Base-by-base conservation (phyloP, 177 flowering plant genomes). In the Vitis hybrid region DNA sequence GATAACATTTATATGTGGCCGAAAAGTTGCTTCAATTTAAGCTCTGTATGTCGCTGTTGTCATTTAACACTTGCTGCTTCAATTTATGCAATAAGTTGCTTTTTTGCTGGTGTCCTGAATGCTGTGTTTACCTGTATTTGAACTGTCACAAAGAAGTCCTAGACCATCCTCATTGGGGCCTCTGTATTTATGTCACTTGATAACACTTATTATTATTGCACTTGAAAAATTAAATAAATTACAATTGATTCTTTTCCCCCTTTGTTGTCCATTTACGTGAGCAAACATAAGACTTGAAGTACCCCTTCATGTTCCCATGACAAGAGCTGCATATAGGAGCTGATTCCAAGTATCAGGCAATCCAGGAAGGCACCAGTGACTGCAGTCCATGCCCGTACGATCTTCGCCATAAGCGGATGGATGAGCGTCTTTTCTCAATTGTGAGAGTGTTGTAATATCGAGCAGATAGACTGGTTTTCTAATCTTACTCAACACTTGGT, bases 281-380 rank as follows among this genome's bases (percentile, higher is more conserved):
- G 11, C 35, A 72, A 72, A 52, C 12, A 48, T 13, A 18, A 4
- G 35, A 17, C 6, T 11, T 30, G 18, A 55, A 11, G 14, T 17
- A 49, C 9, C 14, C 35, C 18, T 69, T 12, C 49, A 7, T 18
- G 62, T 63, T 82, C 76, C 78, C 73, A 72, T 73, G 59, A 56
- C 13, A 15, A 86, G 85, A 65, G 91, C 82, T 40, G 94, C 85
- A 74, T 91, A 90, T 7, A 93, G 75, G 48, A 93, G 86, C 74
- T 90, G 87, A 77, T 91, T 93, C 98, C 98, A 93, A 12, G 90
- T 89, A 77, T 93, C 97, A 7, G 98, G 98, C 68, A 91, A 40
- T 12, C 98, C 97, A 2, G 97, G 94, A 10, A 93, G 89, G 76
- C 98, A 93, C 98, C 98, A 93, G 71, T 93, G 97, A 79, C 95